Base-by-base conservation (phyloP, 805 yeast genomes). In the Candida chauliodis region DNA sequence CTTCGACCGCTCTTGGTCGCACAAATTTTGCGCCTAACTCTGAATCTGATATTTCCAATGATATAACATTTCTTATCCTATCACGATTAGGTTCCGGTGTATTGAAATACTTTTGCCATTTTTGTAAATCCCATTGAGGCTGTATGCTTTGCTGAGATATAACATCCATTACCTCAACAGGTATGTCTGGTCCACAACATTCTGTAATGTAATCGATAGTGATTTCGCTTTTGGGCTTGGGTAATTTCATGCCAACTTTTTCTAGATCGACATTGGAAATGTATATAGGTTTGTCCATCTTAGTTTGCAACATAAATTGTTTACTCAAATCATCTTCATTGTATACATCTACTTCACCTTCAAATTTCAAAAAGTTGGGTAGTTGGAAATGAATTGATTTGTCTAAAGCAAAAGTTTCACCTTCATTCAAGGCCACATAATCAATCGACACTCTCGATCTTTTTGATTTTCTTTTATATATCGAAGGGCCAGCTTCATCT, bases 131-230 rank as follows among this genome's bases (percentile, higher is more conserved):
- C 96, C 95, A 88, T 9, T 73, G 71, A 0, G 81, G 78, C 9
- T 67, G 52, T 19, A 66, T 69, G 26, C 78, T 73, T 39, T 82
- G 81, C 51, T 89, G 96, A 0, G 95, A 81, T 16, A 84, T 68
- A 3, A 87, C 95, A 55, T 89, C 96, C 91, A 89, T 86, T 1
- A 89, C 95, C 39, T 86, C 95, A 1, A 89, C 73, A 1, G 72
- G 73, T 3, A 63, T 61, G 26, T 79, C 83, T 4, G 61, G 73
- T 0, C 95, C 96, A 19, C 87, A 71, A 9, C 68, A 52, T 4
- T 72, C 71, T 0, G 82, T 65, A 0, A 86, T 71, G 42, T 76
- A 64, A 30, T 73, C 68, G 5, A 86, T 79, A 6, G 78, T 71
- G 27, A 85, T 63, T 4, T 36, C 39, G 5, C 19, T 3, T 3